These are phyloP conservation scores for Medakamo hakoo DNA, from an alignment of 139 green algal species.

Conservation along the genomic window DNA sequence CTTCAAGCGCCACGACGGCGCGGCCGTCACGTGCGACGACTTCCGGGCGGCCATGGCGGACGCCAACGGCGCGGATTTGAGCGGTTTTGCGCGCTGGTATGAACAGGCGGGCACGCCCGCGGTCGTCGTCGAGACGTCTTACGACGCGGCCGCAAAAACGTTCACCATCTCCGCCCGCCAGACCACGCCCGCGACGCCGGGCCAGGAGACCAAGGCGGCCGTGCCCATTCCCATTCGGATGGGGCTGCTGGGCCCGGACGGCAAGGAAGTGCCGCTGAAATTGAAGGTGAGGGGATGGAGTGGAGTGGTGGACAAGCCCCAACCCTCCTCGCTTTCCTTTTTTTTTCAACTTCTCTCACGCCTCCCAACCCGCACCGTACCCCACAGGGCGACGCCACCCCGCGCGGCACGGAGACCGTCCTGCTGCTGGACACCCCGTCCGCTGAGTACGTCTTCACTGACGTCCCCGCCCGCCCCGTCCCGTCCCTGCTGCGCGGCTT, in stretches of 20 bases:
- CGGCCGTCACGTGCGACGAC: conserved; percentile 95
- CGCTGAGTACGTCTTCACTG: conserved; percentile 40
- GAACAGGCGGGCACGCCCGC: conserved; percentile 78
- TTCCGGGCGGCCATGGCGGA: conserved; percentile 93
- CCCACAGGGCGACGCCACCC: too few relatives aligned
- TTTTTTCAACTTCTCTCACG: too few relatives aligned
- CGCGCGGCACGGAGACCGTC: conserved; percentile 35
- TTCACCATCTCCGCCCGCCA: conserved; percentile 62
- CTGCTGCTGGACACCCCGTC: conserved; percentile 15
- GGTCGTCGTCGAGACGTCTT: conserved; percentile 44
- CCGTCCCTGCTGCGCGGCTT: conserved; percentile 85
- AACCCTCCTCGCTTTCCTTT: too few relatives aligned
- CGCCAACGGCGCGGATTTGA: conserved; percentile 77
- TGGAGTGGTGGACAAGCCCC: too few relatives aligned
- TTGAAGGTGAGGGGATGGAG: conserved; percentile 17
- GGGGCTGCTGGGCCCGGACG: conserved; percentile 64
- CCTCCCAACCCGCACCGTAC: too few relatives aligned
- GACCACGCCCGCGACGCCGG: conserved; percentile 44
- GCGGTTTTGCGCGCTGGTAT: conserved; percentile 52
- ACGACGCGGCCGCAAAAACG: conserved; percentile 56
- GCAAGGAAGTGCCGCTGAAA: conserved; percentile 56
- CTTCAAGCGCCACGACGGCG: conserved; percentile 90
- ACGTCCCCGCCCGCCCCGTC: conserved; percentile 41
- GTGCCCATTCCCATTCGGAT: conserved; percentile 70
- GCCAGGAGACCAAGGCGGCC: conserved; percentile 56